phyloP scores from a whole-genome alignment of 176 grass and related monocot species.

The Bonia amplexicaulis region DNA sequence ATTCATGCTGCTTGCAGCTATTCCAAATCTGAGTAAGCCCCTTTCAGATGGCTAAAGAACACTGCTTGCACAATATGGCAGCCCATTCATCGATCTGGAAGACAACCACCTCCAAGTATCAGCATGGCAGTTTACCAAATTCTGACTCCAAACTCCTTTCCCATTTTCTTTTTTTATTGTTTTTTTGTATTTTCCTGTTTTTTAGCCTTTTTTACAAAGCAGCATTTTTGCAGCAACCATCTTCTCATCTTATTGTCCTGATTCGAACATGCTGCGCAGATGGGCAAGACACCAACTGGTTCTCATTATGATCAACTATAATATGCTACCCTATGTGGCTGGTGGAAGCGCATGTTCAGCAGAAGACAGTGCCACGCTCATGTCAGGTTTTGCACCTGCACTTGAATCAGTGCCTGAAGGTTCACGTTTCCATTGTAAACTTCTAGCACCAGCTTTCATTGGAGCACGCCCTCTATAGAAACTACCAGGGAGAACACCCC shows the following conservation, averaged over 20 bases:
- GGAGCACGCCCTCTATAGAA: conserved; percentile 51
- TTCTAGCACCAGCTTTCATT: conserved; percentile 77
- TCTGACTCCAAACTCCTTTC: background rate
- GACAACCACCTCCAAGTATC: conserved; percentile 7
- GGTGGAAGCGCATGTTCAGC: conserved; percentile 47
- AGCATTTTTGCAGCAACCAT: conserved; percentile 25
- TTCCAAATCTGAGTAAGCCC: background rate
- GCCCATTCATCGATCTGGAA: background rate
- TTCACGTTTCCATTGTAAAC: conserved; percentile 91
- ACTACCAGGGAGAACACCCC: conserved; percentile 43
- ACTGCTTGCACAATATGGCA: conserved; percentile 3
- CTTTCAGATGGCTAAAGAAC: conserved; percentile 4
- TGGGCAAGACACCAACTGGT: conserved; percentile 3
- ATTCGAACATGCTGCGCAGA: conserved; percentile 2
- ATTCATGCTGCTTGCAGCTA: background rate
- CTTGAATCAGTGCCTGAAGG: conserved; percentile 36
- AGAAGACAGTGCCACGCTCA: conserved; percentile 32
- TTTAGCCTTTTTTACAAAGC: conserved; percentile 30
- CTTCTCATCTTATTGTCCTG: conserved; percentile 9
- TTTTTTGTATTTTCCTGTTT: background rate
- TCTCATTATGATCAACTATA: conserved; percentile 28
- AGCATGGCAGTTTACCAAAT: background rate
- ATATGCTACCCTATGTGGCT: conserved; percentile 30
- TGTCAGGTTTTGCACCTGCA: conserved; percentile 37
- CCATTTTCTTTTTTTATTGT: conserved; percentile 6